A percentile compares a stretch with the other conserved stretches of the same genome.
Conservation (phyloP, 371 early-diverging fungal species). For the Zopfochytrium polystomum region DNA sequence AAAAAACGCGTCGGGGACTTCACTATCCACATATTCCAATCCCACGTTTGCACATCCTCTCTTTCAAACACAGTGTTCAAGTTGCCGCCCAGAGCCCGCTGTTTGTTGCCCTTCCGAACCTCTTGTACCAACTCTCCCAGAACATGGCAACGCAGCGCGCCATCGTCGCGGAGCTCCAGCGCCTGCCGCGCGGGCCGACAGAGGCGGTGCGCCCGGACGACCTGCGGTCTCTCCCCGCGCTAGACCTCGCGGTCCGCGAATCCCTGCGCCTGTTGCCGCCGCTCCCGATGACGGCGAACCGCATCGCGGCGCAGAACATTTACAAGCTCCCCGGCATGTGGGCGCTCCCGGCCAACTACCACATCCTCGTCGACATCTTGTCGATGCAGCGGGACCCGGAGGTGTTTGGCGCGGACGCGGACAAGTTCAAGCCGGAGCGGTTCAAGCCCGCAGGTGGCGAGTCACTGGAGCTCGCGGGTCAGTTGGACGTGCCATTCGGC, state of each 20-base stretch:
- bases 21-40: too few relatives aligned
- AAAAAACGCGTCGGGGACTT: too few relatives aligned
- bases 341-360: conserved; percentile 16
- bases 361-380: conserved; percentile 22
- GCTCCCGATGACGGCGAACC: conserved; percentile 14
- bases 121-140: conserved; percentile 25
- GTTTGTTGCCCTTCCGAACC: conserved; percentile 16
- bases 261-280: conserved; percentile 19
- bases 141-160: conserved; percentile 12
- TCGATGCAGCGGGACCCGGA: conserved; percentile 9
- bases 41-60: not conserved
- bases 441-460: conserved; percentile 4
- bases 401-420: conserved; percentile 12
- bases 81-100: conserved; percentile 18
- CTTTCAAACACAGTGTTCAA: conserved; percentile 14
- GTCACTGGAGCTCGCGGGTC: not conserved
- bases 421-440: conserved; percentile 14
- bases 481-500: not conserved
- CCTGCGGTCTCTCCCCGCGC: conserved; percentile 6
- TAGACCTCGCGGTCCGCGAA: conserved; percentile 15
- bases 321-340: conserved; percentile 24
- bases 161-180: conserved; percentile 12
- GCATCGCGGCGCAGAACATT: conserved; percentile 3
- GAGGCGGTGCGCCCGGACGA: conserved; percentile 12
- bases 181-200: conserved; percentile 6